Conservation (phyloP, 2,329 filamentous ascomycete species). For the Macrophomina tecta region DNA sequence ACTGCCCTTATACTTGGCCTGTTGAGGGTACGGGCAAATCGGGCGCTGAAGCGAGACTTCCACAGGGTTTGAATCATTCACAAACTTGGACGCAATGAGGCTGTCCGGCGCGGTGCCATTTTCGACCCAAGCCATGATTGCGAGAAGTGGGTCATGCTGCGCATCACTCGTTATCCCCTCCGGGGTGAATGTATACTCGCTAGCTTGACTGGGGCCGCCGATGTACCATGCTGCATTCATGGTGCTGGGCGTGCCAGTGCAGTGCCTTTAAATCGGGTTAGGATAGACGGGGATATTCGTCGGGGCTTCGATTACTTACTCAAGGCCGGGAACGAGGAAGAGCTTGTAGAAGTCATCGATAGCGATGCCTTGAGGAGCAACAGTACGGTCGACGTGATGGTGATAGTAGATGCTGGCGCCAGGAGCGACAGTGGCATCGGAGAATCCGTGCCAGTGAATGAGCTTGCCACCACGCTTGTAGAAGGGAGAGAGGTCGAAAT, state of each 20-base stretch:
- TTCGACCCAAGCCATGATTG: constrained; percentile 49
- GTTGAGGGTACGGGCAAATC: constrained; percentile 41
- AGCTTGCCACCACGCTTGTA: constrained; percentile 49
- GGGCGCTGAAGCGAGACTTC: constrained; percentile 43
- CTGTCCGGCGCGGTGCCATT: constrained; percentile 42
- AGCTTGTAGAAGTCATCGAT: constrained; percentile 50
- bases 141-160: constrained; percentile 42
- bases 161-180: constrained; percentile 33
- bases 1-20: constrained; percentile 36
- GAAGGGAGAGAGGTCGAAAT: constrained; percentile 57
- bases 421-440: constrained; percentile 55
- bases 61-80: constrained; percentile 35
- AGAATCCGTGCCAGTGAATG: constrained; percentile 52
- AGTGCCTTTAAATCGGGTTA: constrained; percentile 37
- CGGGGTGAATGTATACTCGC: constrained; percentile 13
- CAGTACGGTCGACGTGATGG: constrained; percentile 47
- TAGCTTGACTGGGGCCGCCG: constrained; percentile 46
- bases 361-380: constrained; percentile 44
- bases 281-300: too few relatives aligned
- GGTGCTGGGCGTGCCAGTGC: constrained; percentile 41
- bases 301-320: background rate
- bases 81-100: constrained; percentile 44
- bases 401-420: constrained; percentile 61
- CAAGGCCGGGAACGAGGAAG: constrained; percentile 54
- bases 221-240: constrained; percentile 55